phyloP scores from a whole-genome alignment of 2,329 filamentous ascomycete species.

The Periconia digitata region DNA sequence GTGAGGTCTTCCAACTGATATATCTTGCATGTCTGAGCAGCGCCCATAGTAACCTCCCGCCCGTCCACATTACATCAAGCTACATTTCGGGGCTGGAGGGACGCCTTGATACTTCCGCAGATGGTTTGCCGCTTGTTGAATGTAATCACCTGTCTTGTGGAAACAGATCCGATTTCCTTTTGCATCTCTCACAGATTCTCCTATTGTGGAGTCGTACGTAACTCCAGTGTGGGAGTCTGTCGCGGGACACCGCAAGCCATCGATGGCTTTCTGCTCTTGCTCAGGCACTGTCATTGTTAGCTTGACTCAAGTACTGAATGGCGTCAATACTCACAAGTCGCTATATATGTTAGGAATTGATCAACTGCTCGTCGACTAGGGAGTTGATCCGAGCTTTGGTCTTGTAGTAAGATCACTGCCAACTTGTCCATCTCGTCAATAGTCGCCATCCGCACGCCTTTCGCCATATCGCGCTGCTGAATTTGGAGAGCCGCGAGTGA shows the following conservation, averaged over 20 bases:
- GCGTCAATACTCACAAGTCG: conserved; percentile 27
- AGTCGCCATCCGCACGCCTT: conserved; percentile 33
- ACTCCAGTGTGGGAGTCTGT: conserved; percentile 38
- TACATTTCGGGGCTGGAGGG: conserved; percentile 19
- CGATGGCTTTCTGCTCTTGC: conserved; percentile 32
- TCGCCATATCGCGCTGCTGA: conserved; percentile 34
- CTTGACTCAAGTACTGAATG: background rate
- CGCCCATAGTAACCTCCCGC: background rate
- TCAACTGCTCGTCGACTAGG: conserved; percentile 34
- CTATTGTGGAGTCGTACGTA: conserved; percentile 34
- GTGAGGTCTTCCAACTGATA: no score
- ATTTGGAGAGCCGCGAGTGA: conserved; percentile 30
- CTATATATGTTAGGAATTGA: conserved; percentile 36
- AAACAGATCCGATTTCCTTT: conserved; percentile 40
- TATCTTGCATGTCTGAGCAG: no score
- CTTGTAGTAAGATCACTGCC: conserved; percentile 26
- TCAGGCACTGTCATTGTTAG: conserved; percentile 16
- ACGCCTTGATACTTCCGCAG: conserved; percentile 27
- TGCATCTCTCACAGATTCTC: conserved; percentile 34
- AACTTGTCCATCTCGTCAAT: conserved; percentile 34
- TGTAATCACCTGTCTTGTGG: conserved; percentile 39
- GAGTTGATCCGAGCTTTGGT: conserved; percentile 28
- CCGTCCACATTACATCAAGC: conserved; percentile 17
- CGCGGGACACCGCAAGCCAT: conserved; percentile 31
- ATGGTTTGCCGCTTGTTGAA: conserved; percentile 35